These are phyloP conservation scores for Solanum neorickii DNA, from an alignment of 257 asterid genomes.

Conservation along the genomic window DNA sequence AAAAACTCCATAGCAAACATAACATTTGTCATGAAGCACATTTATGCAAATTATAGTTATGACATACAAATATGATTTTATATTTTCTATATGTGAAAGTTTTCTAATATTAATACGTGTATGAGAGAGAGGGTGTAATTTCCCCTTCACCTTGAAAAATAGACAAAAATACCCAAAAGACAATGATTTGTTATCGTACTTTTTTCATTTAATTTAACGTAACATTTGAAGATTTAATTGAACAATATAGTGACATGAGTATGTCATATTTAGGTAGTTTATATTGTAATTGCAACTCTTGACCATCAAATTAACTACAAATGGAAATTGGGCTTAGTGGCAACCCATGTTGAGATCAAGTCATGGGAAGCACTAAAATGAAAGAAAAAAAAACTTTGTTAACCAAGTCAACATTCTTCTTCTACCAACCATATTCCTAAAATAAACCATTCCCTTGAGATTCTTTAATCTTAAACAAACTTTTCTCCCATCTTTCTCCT, in stretches of 20 bases:
- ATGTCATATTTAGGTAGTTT: background rate
- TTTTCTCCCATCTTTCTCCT: background rate
- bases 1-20: no score
- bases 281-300: background rate
- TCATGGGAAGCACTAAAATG: slow-evolving; percentile 12
- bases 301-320: background rate
- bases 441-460: background rate
- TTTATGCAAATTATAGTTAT: no score
- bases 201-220: background rate
- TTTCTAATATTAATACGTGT: no score
- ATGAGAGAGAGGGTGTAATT: background rate
- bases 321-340: background rate
- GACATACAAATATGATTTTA: no score
- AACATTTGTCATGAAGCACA: no score
- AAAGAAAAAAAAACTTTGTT: background rate
- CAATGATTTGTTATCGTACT: background rate
- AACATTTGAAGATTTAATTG: background rate
- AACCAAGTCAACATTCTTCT: slow-evolving; percentile 11
- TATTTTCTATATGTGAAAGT: no score
- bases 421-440: background rate
- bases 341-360: background rate
- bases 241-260: background rate
- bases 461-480: background rate
- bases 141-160: background rate
- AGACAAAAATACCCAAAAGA: background rate